Base-by-base conservation (phyloP, 2,329 filamentous ascomycete genomes). In the Hypoxylon sp. region DNA sequence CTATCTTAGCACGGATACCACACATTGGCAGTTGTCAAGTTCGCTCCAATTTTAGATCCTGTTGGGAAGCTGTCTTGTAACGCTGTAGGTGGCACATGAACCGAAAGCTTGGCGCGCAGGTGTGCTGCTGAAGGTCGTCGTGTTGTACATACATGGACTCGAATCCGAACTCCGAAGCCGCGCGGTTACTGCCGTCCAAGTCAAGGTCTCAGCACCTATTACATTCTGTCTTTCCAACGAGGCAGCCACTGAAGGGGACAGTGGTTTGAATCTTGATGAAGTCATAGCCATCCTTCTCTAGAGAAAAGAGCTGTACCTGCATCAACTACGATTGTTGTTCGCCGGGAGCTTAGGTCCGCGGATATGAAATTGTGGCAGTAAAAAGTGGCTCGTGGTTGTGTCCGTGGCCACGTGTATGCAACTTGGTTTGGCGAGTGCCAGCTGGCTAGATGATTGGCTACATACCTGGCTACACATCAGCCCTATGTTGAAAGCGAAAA, bases 341-440 rank as follows among this genome's bases (percentile, higher is more conserved):
- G 45, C 23, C 50, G 52, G 16, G 37, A 63, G 45, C 34, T 39
- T 29, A 43, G 43, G 45, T 47, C 56, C 19, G 23, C 39, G 41
- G 45, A 54, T 54, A 41, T 19, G 7, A 37, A 59, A 51, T 39
- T 45, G 51, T 8, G 43, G 54, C 19, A 25, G 48, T 41, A 60
- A 67, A n/a, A 67, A 67, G 59, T 67, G 63, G 59, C 59, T 39
- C 45, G 23, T 19, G 32, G 41, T 43, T 58, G 45, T 58, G 50
- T 67, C 63, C 55, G 45, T 45, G 59, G 63, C 54, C 59, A 67
- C 63, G 63, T 67, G 52, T 63, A 67, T 62, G 59, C 59, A 48
- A 27, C 52, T 47, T 66, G 55, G 58, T 57, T 55, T 53, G 47
- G 37, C 51, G 50, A 59, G 46, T 39, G 39, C 56, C n/a, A 48